phyloP scores from a whole-genome alignment of 2,329 filamentous ascomycete genomes.

The Calonectria montana region DNA sequence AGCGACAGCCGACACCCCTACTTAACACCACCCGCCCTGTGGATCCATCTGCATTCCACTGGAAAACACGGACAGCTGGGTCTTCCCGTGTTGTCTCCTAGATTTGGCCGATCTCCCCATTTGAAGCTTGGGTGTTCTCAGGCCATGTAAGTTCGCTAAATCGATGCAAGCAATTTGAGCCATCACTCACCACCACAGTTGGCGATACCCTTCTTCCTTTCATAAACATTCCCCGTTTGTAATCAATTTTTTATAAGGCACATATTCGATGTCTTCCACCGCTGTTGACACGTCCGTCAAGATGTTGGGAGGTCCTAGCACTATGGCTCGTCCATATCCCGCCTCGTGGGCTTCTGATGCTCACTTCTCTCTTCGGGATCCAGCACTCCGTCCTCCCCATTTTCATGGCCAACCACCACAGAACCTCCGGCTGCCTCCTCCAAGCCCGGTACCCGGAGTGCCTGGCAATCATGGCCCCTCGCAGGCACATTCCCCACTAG shows the following conservation, averaged over 20 bases:
- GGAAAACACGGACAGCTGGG: slow-evolving; percentile 37
- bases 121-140: slow-evolving; percentile 33
- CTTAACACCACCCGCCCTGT: slow-evolving; percentile 32
- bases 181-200: slow-evolving; percentile 32
- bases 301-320: slow-evolving; percentile 30
- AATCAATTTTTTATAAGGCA: slow-evolving; percentile 21
- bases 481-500: slow-evolving; percentile 25
- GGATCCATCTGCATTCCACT: slow-evolving; percentile 43
- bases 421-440: slow-evolving; percentile 40
- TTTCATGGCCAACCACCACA: slow-evolving; percentile 42
- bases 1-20: slow-evolving; percentile 30
- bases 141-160: slow-evolving; percentile 39
- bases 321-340: slow-evolving; percentile 40
- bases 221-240: slow-evolving; percentile 27
- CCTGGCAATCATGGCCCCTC: slow-evolving; percentile 27
- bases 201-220: slow-evolving; percentile 27
- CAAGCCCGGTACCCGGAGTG: slow-evolving; percentile 36
- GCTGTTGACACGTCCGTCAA: slow-evolving; percentile 31
- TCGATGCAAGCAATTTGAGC: slow-evolving; percentile 39
- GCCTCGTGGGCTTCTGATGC: slow-evolving; percentile 36
- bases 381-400: slow-evolving; percentile 39
- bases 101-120: slow-evolving; percentile 32
- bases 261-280: slow-evolving; percentile 35
- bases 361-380: slow-evolving; percentile 28
- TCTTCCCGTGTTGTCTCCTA: slow-evolving; percentile 33